Base-by-base conservation (phyloP, 371 early-diverging fungal genomes). In the Zancudomyces culisetae region DNA sequence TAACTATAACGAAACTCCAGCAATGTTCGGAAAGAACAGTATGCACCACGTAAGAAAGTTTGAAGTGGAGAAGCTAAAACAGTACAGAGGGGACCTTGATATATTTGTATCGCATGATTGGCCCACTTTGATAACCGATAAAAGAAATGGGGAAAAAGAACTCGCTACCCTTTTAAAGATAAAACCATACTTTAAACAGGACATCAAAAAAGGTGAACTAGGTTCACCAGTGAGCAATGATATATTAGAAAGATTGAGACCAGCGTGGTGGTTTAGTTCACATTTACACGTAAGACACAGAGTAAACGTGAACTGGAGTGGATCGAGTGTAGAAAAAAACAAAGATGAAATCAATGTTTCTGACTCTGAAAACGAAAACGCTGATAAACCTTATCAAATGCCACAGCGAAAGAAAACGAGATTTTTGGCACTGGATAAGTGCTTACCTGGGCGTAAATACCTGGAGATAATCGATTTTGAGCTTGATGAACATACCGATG, bases 51-150 rank as follows among this genome's bases (percentile, higher is more conserved):
- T 80, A 1, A 73, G 97, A 45, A 70, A 82, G 55, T 90, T 74
- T 57, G 90, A 93, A 55, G 77, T 80, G 3, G 66, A 64, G 50
- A 83, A 85, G 57, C 58, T 91, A 52, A 53, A 79, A 21, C 83
- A 80, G 67, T 73, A 81, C 2, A 19, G 57, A 66, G 70, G 63
- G 79, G 43, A 83, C 0, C 42, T 93, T 39, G 94, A 96, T 57
- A 72, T 95, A 10, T 82, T 96, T 48, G 51, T 93, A 1, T 88
- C 91, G 3, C 98, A 98, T 59, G 98, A 98, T 63, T 98, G 98
- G 98, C 98, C 98, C 0, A 68, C 72, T 22, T 78, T 80, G 2
- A 83, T 95, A 24, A 83, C 85, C 45, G n/a, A n/a, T n/a, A n/a
- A n/a, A n/a, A 61, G 71, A 21, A 78, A 80, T 64, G 97, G 97